These are phyloP conservation scores for Citrullus mucosospermus DNA, from an alignment of 306 rosid species.

Conservation along the genomic window DNA sequence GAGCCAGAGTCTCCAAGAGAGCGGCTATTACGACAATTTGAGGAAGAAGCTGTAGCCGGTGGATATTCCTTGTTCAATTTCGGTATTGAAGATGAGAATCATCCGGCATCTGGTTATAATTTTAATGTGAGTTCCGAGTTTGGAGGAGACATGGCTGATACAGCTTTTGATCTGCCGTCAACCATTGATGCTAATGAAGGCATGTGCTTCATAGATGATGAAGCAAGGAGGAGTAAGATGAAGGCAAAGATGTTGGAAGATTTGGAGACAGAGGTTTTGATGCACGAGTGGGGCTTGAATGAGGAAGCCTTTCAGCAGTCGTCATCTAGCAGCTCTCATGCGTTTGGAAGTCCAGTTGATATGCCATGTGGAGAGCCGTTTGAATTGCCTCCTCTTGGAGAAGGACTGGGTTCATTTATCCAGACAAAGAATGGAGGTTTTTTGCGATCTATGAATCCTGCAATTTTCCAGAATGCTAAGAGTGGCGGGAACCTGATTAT, in stretches of 20 bases:
- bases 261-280: conserved; percentile 74
- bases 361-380: conserved; percentile 32
- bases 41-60: conserved; percentile 53
- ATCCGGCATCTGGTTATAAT: conserved; percentile 18
- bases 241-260: conserved; percentile 65
- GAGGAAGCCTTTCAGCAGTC: conserved; percentile 76
- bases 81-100: conserved; percentile 17
- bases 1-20: conserved; percentile 89
- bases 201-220: conserved; percentile 28
- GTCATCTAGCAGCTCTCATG: conserved; percentile 38
- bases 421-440: conserved; percentile 79
- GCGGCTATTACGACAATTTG: conserved; percentile 69
- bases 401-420: conserved; percentile 67
- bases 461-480: conserved; percentile 48
- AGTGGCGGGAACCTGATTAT: conserved; percentile 57
- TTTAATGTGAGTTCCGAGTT: conserved; percentile 23
- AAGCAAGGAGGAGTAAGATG: conserved; percentile 28
- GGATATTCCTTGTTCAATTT: conserved; percentile 63
- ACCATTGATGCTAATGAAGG: conserved; percentile 32
- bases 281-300: conserved; percentile 75
- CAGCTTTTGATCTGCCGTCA: conserved; percentile 22
- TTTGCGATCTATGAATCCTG: conserved; percentile 70
- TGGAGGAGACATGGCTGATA: conserved; percentile 20
- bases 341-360: conserved; percentile 60
- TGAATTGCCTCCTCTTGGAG: conserved; percentile 68